These are phyloP conservation scores for Bremia lactucae DNA, from an alignment of 352 stramenopile species.

Conservation along the genomic window DNA sequence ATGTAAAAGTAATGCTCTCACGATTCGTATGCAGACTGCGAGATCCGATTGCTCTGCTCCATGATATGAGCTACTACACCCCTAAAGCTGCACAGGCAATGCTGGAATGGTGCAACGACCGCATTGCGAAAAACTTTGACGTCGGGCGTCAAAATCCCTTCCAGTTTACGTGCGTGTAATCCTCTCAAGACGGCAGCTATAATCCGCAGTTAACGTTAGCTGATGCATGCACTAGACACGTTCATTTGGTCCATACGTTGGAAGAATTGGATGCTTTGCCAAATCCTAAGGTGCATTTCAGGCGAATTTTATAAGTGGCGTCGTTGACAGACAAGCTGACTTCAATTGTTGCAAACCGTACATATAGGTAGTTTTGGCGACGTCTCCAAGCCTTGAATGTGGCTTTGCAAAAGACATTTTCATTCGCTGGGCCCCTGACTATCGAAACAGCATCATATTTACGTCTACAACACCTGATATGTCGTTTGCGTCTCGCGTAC, in stretches of 20 bases:
- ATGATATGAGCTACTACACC: conserved; percentile 86
- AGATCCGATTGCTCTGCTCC: conserved; percentile 77
- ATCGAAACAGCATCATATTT: conserved; percentile 80
- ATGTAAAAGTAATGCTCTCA: conserved; percentile 1
- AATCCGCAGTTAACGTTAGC: conserved; percentile 1
- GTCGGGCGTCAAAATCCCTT: conserved; percentile 82
- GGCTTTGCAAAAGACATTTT: conserved; percentile 82
- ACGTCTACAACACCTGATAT: conserved; percentile 46
- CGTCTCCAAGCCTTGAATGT: conserved; percentile 66
- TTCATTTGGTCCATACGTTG: conserved; percentile 78
- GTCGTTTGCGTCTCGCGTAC: conserved; percentile 60
- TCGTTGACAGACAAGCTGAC: no score
- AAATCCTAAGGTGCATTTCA: conserved; percentile 53
- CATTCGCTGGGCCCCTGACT: conserved; percentile 65
- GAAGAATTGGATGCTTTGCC: conserved; percentile 81
- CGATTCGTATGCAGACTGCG: conserved; percentile 32
- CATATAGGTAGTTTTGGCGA: conserved; percentile 61
- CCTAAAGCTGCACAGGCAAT: conserved; percentile 82
- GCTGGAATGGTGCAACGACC: conserved; percentile 86
- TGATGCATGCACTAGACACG: conserved; percentile 35
- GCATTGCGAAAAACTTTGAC: conserved; percentile 86
- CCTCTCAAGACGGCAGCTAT: background rate
- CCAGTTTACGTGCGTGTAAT: conserved; percentile 63
- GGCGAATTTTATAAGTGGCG: background rate
- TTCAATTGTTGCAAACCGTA: conserved; percentile 1